Base-by-base conservation (phyloP, 352 stramenopile genomes). In the Phytophthora cryptogea region DNA sequence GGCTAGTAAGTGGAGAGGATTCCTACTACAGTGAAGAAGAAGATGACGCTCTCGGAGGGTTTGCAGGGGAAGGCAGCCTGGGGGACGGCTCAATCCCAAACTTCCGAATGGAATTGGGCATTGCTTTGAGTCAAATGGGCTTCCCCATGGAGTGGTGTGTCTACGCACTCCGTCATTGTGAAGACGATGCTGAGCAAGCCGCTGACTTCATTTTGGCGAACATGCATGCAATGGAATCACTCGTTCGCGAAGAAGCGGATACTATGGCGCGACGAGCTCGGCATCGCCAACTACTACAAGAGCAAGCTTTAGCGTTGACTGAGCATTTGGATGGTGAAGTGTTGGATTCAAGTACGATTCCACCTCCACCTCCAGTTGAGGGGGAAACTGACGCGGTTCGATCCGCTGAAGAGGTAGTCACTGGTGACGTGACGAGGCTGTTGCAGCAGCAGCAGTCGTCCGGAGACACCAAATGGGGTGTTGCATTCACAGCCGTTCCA, bases 81-180 rank as follows among this genome's bases (percentile, higher is more conserved):
- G 54, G 52, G 33, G 63, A 79, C 17, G 59, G 33, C 16, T 59
- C 63, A 2, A 89, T 92, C 28, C 86, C 84, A 2, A 94, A 92
- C 71, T 93, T 94, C 54, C 83, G 87, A 8, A 88, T 95, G 71
- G 86, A 94, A 43, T 63, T 94, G 28, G 82, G 78, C 6, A 93
- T 83, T 1, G 78, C 79, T 5, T 54, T 96, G 5, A 93, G 77
- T 50, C 80, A 94, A 57, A 93, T 96, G 86, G 87, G 87, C 0
- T 94, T 96, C 51, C 82, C 83, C 0, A 91, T 96, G 74, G 86
- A 96, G 8, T 95, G 86, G 86, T 96, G 86, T 41, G 59, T 96
- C 4, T 94, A 94, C 42, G 86, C 87, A 30, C 47, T 94, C 3
- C 75, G 76, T 17, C 83, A 94, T 39, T 94, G 87, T 58, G 83